Percentiles rank a stretch among this genome's conserved stretches.
phyloP scores from a whole-genome alignment of 1,284 basidiomycete species.

The Ustilago sp. region DNA sequence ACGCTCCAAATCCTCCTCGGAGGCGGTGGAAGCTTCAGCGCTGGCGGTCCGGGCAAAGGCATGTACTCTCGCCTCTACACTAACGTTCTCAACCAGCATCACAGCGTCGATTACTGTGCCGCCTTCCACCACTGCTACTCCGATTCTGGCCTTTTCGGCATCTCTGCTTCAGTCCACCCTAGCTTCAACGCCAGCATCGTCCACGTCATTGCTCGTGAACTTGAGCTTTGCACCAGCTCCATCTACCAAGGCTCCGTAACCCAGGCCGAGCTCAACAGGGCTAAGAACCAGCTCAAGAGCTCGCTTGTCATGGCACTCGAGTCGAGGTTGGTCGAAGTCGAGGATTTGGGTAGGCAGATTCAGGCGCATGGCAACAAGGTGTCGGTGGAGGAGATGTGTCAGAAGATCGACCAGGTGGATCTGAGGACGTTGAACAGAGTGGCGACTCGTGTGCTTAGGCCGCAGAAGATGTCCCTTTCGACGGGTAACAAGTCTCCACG shows the following conservation, averaged over 20 bases:
- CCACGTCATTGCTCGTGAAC: slow-evolving; percentile 86
- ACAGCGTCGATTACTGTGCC: slow-evolving; percentile 95
- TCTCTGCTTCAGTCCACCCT: slow-evolving; percentile 89
- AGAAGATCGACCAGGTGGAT: slow-evolving; percentile 85
- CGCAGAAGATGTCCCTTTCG: slow-evolving; percentile 40
- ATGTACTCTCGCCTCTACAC: slow-evolving; percentile 99
- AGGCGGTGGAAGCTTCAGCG: slow-evolving; percentile 94
- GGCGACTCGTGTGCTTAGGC: slow-evolving; percentile 78
- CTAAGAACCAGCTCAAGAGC: slow-evolving; percentile 95
- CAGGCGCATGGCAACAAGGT: slow-evolving; percentile 91
- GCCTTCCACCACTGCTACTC: slow-evolving; percentile 98
- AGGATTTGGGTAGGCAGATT: slow-evolving; percentile 77
- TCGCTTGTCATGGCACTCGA: slow-evolving; percentile 96
- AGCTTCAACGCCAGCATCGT: slow-evolving; percentile 77
- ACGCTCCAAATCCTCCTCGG: slow-evolving; percentile 95
- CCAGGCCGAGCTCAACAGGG: slow-evolving; percentile 80
- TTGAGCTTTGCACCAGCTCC: slow-evolving; percentile 70
- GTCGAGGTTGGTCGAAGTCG: slow-evolving; percentile 81
- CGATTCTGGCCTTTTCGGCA: slow-evolving; percentile 92
- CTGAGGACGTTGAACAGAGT: slow-evolving; percentile 79
- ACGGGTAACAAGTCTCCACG: slow-evolving; percentile 15
- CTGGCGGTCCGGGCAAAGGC: slow-evolving; percentile 96
- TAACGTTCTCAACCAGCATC: slow-evolving; percentile 94
- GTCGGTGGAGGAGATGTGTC: slow-evolving; percentile 89
- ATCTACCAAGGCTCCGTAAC: slow-evolving; percentile 72